These are phyloP conservation scores for Inga leiocalycina DNA, from an alignment of 306 rosid species.

Conservation along the genomic window DNA sequence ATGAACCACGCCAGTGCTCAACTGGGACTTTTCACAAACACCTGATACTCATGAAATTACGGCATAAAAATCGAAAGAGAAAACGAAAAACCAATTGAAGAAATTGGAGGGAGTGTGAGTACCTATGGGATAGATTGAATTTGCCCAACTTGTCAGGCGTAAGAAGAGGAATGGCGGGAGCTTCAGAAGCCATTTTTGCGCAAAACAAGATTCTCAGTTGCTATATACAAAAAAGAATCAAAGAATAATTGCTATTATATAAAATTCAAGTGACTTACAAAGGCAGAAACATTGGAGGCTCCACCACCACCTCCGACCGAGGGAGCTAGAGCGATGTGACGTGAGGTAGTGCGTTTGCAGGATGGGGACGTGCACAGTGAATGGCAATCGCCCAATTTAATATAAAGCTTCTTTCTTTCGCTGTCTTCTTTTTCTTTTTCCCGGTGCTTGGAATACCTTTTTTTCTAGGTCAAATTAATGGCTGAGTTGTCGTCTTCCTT, in stretches of 20 bases:
- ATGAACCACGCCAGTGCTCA: background rate
- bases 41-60: background rate
- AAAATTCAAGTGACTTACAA: background rate
- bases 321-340: background rate
- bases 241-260: background rate
- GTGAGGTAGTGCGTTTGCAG: background rate
- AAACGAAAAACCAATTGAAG: too few relatives aligned
- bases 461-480: too few relatives aligned
- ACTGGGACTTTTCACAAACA: background rate
- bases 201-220: background rate
- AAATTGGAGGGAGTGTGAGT: background rate
- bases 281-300: background rate
- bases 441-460: too few relatives aligned
- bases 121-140: constrained; percentile 13
- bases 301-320: background rate
- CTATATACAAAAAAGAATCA: background rate
- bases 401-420: background rate
- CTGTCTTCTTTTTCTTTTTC: background rate
- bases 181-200: background rate
- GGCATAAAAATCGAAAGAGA: background rate
- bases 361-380: background rate
- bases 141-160: background rate
- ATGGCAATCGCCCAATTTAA: background rate
- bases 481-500: too few relatives aligned
- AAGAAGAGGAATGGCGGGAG: background rate